Conservation (phyloP, 345 rosid genomes). For the Hypericum androsaemum region DNA sequence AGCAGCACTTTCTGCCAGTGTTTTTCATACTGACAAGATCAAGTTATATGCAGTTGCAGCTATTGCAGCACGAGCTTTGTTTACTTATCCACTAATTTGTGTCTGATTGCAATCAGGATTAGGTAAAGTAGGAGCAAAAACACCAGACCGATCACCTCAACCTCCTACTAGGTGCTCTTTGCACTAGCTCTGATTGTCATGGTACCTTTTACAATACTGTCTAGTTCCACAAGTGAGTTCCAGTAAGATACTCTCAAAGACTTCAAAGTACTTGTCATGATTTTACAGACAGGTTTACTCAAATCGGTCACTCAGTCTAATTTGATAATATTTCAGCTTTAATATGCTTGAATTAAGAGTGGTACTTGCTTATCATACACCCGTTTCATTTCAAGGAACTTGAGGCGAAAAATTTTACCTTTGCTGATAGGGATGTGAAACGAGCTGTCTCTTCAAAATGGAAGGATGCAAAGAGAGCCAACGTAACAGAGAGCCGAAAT, state of each 20-base stretch:
- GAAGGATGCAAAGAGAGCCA: constrained; percentile 29
- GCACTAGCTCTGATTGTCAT: constrained; percentile 3
- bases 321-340: too few relatives aligned
- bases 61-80: too few relatives aligned
- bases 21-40: too few relatives aligned
- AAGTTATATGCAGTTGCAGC: too few relatives aligned
- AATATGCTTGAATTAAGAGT: background rate
- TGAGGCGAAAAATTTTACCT: constrained; percentile 6
- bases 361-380: background rate
- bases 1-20: too few relatives aligned
- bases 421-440: constrained; percentile 20
- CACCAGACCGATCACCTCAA: constrained; percentile 54
- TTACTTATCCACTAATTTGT: too few relatives aligned
- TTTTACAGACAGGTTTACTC: too few relatives aligned
- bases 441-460: constrained; percentile 29
- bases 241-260: too few relatives aligned
- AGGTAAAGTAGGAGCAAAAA: constrained; percentile 55
- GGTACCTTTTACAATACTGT: background rate
- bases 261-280: too few relatives aligned
- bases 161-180: constrained; percentile 39
- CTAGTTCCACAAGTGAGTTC: background rate
- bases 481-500: constrained; percentile 21
- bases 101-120: constrained; percentile 36
- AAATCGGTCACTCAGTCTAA: too few relatives aligned
- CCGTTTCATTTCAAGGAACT: background rate